Percentiles rank a stretch among this genome's conserved stretches.
phyloP scores from a whole-genome alignment of 202 grass and related monocot species.

The Cymbopogon flexuosus region DNA sequence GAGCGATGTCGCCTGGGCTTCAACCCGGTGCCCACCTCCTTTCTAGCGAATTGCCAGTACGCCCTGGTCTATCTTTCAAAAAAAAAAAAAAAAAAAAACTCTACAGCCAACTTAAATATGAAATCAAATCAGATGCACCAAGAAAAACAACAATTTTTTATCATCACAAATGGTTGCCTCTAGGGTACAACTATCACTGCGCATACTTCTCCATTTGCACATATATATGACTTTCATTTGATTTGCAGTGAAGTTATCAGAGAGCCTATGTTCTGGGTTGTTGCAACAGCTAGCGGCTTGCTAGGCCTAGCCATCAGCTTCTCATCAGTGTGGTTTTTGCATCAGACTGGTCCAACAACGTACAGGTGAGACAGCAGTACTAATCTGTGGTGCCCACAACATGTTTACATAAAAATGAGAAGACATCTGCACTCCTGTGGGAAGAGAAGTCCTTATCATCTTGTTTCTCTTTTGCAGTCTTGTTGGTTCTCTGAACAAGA shows the following conservation, averaged over 20 bases:
- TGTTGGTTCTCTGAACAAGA: slow-evolving; percentile 87
- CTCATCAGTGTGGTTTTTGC: slow-evolving; percentile 88
- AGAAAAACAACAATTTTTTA: neutral
- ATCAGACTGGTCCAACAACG: slow-evolving; percentile 78
- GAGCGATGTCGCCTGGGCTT: neutral
- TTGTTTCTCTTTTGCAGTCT: slow-evolving; percentile 39
- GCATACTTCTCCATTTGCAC: slow-evolving; percentile 18
- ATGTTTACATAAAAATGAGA: neutral
- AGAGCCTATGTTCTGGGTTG: slow-evolving; percentile 78
- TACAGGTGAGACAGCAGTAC: slow-evolving; percentile 60
- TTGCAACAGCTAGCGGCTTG: slow-evolving; percentile 72
- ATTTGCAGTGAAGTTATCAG: slow-evolving; percentile 56
- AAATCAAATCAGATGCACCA: slow-evolving; percentile 14
- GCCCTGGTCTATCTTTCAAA: neutral
- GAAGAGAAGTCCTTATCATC: slow-evolving; percentile 1
- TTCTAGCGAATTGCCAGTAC: neutral
- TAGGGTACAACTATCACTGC: neutral
- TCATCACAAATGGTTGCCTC: neutral
- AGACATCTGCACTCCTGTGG: neutral
- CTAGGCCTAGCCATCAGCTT: slow-evolving; percentile 88
- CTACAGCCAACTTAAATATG: slow-evolving; percentile 8
- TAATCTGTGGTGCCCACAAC: neutral
- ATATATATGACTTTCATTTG: neutral
- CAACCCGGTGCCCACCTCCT: neutral
- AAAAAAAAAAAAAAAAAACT: neutral